Evolutionary conservation across 2,329 filamentous ascomycete species (phyloP).

Genomic region (Aspergillus sp.): DNA sequence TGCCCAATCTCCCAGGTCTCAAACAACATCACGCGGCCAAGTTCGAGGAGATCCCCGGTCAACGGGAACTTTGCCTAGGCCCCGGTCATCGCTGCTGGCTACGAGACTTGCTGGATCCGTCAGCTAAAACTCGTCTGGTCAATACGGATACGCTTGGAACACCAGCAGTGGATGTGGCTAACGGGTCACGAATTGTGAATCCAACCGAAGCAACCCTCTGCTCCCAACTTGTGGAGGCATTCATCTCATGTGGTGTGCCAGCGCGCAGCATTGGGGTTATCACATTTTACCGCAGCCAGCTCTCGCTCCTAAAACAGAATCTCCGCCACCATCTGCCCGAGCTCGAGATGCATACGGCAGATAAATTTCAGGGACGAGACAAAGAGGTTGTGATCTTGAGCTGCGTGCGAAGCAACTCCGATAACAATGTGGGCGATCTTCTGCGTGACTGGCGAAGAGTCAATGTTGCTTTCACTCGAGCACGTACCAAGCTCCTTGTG

Average conservation of each 20-base stretch:
- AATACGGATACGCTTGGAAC: slow-evolving; percentile 77
- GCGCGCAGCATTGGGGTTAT: slow-evolving; percentile 84
- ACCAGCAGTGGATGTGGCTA: slow-evolving; percentile 59
- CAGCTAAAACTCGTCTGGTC: slow-evolving; percentile 75
- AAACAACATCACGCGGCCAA: slow-evolving; percentile 52
- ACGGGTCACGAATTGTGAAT: slow-evolving; percentile 86
- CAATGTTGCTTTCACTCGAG: slow-evolving; percentile 92
- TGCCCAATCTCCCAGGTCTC: slow-evolving; percentile 65
- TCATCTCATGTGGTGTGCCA: slow-evolving; percentile 73
- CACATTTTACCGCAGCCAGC: slow-evolving; percentile 92
- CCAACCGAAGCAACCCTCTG: slow-evolving; percentile 75
- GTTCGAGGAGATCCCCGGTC: slow-evolving; percentile 17
- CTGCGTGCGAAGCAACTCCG: slow-evolving; percentile 83
- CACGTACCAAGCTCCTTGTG: slow-evolving; percentile 86
- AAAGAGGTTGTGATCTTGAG: slow-evolving; percentile 89
- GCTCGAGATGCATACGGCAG: slow-evolving; percentile 94
- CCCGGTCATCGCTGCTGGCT: slow-evolving; percentile 68
- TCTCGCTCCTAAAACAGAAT: slow-evolving; percentile 73
- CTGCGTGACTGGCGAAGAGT: slow-evolving; percentile 89
- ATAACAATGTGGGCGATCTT: slow-evolving; percentile 80
- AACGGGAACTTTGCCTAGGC: slow-evolving; percentile 54
- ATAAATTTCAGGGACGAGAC: slow-evolving; percentile 94
- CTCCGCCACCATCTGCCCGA: slow-evolving; percentile 58
- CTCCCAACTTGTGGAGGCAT: slow-evolving; percentile 73
- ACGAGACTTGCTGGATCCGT: slow-evolving; percentile 64